These are phyloP conservation scores for Schizosaccharomyces cryophilus DNA, from an alignment of 805 yeast species.

Conservation along the genomic window DNA sequence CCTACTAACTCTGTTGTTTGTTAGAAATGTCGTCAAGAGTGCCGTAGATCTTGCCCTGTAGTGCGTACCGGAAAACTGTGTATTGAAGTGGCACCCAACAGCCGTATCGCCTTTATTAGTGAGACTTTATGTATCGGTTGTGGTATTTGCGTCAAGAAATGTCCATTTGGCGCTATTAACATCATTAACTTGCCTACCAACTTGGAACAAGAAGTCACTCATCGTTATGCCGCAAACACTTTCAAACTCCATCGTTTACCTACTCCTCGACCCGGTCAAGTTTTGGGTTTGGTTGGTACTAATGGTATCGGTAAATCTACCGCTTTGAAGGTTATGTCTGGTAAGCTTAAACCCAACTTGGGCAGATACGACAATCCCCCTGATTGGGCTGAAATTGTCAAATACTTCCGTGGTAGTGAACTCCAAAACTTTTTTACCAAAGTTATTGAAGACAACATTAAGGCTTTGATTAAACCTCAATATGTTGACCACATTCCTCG, in stretches of 20 bases:
- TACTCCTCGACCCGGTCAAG: slow-evolving; percentile 97
- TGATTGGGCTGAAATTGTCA: slow-evolving; percentile 84
- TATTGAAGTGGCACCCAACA: slow-evolving; percentile 79
- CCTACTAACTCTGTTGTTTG: background rate
- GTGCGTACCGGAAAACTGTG: slow-evolving; percentile 93
- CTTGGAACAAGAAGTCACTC: slow-evolving; percentile 76
- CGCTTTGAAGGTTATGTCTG: slow-evolving; percentile 86
- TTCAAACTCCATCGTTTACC: slow-evolving; percentile 93
- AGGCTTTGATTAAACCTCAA: slow-evolving; percentile 96
- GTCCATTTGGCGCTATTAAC: slow-evolving; percentile 92
- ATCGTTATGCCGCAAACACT: slow-evolving; percentile 91
- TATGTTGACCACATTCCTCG: slow-evolving; percentile 94
- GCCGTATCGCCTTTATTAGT: slow-evolving; percentile 82
- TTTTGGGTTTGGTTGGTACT: slow-evolving; percentile 88
- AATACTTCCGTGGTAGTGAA: slow-evolving; percentile 86
- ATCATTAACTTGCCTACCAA: slow-evolving; percentile 93
- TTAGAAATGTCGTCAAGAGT: slow-evolving; percentile 84
- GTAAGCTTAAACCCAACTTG: slow-evolving; percentile 89
- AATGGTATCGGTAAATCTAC: slow-evolving; percentile 98
- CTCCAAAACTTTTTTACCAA: slow-evolving; percentile 89
- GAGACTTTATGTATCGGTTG: slow-evolving; percentile 85
- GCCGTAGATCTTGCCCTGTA: slow-evolving; percentile 91
- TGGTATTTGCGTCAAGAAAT: slow-evolving; percentile 97
- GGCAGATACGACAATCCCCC: slow-evolving; percentile 92
- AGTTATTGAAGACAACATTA: slow-evolving; percentile 75